phyloP scores from a whole-genome alignment of 2,329 filamentous ascomycete genomes.

The Fusarium graminum region DNA sequence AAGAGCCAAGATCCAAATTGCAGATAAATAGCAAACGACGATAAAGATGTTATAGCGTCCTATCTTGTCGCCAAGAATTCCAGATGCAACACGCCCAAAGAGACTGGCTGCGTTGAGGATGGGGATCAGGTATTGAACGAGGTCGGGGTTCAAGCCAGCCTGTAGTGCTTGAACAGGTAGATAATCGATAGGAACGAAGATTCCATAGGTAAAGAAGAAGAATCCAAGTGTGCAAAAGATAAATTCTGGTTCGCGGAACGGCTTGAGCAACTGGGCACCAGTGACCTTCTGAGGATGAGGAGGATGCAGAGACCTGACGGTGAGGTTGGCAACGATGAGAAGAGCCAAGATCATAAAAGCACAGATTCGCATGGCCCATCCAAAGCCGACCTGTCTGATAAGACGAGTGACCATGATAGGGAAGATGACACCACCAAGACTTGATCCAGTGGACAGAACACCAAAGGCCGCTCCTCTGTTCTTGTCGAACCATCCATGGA shows the following conservation, averaged over 20 bases:
- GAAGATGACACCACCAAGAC: constrained; percentile 57
- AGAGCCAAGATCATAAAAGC: constrained; percentile 56
- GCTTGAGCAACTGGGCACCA: constrained; percentile 50
- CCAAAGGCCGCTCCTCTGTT: constrained; percentile 55
- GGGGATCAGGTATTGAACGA: constrained; percentile 54
- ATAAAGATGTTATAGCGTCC: constrained; percentile 60
- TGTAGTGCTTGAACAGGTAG: constrained; percentile 51
- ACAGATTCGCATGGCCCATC: constrained; percentile 56
- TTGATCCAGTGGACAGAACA: constrained; percentile 53
- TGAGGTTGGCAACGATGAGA: constrained; percentile 52
- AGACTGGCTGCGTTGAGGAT: constrained; percentile 57
- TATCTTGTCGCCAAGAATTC: constrained; percentile 53
- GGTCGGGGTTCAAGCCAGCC: constrained; percentile 46
- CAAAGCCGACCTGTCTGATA: constrained; percentile 54
- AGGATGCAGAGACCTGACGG: constrained; percentile 45
- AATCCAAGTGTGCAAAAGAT: constrained; percentile 51
- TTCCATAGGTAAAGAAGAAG: constrained; percentile 54
- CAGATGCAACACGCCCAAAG: constrained; percentile 54
- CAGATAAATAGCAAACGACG: constrained; percentile 60
- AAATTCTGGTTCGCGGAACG: constrained; percentile 52
- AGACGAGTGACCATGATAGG: constrained; percentile 57
- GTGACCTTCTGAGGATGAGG: constrained; percentile 49
- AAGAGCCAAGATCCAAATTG: constrained; percentile 57
- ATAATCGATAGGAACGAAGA: constrained; percentile 56
- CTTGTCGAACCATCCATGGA: constrained; percentile 54